Percentiles rank a stretch among this genome's conserved stretches.
These are phyloP conservation scores for Gigaspora rosea DNA, from an alignment of 192 early-diverging fungal species.

Conservation along the genomic window DNA sequence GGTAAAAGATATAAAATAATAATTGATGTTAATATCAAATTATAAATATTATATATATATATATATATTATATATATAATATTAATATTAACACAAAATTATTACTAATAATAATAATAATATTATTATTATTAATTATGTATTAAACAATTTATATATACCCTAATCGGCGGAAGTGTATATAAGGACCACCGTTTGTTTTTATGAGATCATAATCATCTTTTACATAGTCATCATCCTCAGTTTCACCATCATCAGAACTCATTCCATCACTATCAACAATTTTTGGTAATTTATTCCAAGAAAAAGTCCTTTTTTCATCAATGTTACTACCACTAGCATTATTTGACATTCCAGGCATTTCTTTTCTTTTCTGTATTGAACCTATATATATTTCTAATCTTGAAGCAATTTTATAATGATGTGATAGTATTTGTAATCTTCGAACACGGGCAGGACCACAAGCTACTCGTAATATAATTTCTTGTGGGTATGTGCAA, in stretches of 20 bases:
- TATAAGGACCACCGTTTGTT: constrained; percentile 35
- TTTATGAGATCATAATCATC: constrained; percentile 18
- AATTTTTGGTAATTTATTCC: constrained; percentile 29
- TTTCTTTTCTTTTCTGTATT: constrained; percentile 27
- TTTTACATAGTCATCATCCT: background rate
- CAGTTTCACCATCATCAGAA: background rate
- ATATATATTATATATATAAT: too few relatives aligned
- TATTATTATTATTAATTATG: too few relatives aligned
- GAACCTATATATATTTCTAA: constrained; percentile 71
- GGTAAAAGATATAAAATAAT: background rate
- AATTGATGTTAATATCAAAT: too few relatives aligned
- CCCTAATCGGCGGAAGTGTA: constrained; percentile 45
- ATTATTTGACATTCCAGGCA: background rate
- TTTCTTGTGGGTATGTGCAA: constrained; percentile 69
- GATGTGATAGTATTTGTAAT: constrained; percentile 73
- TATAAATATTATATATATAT: too few relatives aligned
- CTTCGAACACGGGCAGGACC: constrained; percentile 62
- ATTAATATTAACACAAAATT: too few relatives aligned
- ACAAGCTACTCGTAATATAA: constrained; percentile 58
- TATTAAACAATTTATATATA: too few relatives aligned
- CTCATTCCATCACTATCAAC: constrained; percentile 20
- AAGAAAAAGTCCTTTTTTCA: constrained; percentile 17
- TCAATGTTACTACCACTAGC: background rate
- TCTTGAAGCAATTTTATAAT: constrained; percentile 75
- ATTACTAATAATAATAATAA: too few relatives aligned